Evolutionary conservation across 352 stramenopile species (phyloP), one percentile per base, ranked within the genome.

Genomic region (Globisporangium radiosum): DNA sequence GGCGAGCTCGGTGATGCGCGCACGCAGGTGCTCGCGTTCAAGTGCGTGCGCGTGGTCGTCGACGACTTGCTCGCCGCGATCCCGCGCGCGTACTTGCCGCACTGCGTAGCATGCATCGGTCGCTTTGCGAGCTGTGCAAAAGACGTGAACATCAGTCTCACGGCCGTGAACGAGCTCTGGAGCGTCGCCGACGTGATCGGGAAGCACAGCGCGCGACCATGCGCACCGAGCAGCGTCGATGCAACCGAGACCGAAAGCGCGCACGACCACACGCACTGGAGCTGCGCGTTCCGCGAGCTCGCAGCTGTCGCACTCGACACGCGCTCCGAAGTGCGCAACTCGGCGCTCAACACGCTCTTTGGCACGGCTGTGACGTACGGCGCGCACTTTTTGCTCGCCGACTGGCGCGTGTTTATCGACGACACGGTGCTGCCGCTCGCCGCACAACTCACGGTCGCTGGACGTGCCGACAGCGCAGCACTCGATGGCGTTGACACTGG

Each of bases 131-230:
- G 76, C 49, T 91, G 92, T 56, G 81, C 82, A 7, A 97, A 98
- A 60, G 96, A 99, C 73, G 88, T 99, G 43, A 99, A 99, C 69
- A 98, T 98, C 52, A 98, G 94, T 61, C 81, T 99, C 9, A 99
- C 97, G 2, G 94, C 96, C 1, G 97, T 98, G 64, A 98, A 97
- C 61, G 94, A 98, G 61, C 73, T 98, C 6, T 99, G 95, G 95
- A 97, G 87, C 58, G 92, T 98, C 33, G 92, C 82, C 0, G 86
- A 95, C 60, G 78, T 91, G 37, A 81, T 95, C 38, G 84, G 82
- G 0, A 93, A 92, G 59, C 75, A 79, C 36, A 78, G 78, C 50
- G 39, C 60, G n/a, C 65, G 53, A 3, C 25, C 25, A 33, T 33
- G 2, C 25, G 36, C 13, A 13, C 33, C 10, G 2, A 17, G 25